Percentiles rank a stretch among this genome's conserved stretches.
phyloP scores from a whole-genome alignment of 768 basidiomycete genomes.

The Hysterangium stoloniferum region DNA sequence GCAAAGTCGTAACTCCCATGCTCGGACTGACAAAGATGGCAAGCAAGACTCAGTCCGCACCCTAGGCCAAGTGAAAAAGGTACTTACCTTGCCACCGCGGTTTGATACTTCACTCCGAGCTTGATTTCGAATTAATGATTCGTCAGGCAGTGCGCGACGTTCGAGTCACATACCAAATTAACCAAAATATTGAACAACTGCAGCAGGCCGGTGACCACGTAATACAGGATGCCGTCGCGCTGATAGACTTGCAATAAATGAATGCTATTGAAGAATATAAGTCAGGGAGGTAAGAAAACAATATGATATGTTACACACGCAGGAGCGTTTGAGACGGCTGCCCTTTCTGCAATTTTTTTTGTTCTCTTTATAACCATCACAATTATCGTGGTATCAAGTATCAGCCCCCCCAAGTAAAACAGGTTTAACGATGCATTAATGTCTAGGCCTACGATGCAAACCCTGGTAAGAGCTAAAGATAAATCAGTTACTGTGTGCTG shows the following conservation, averaged over 20 bases:
- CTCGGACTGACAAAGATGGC: not conserved
- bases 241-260: not conserved
- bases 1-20: not conserved
- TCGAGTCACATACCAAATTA: not conserved
- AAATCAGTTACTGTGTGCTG: not conserved
- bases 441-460: not conserved
- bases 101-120: not conserved
- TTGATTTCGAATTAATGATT: not conserved
- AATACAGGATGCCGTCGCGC: conserved; percentile 2
- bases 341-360: not conserved
- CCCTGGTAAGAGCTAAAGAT: not conserved
- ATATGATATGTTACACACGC: not conserved
- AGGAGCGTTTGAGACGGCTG: not conserved
- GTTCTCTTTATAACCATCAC: not conserved
- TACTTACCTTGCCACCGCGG: not conserved
- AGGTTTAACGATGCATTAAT: not conserved
- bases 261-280: not conserved
- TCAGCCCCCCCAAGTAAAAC: not conserved
- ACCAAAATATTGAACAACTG: conserved; percentile 6
- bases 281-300: no score
- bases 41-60: not conserved
- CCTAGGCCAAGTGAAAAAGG: not conserved
- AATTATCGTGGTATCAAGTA: not conserved
- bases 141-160: not conserved
- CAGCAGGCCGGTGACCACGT: not conserved